phyloP scores from a whole-genome alignment of 2,329 filamentous ascomycete genomes.

The Alternaria viburni region DNA sequence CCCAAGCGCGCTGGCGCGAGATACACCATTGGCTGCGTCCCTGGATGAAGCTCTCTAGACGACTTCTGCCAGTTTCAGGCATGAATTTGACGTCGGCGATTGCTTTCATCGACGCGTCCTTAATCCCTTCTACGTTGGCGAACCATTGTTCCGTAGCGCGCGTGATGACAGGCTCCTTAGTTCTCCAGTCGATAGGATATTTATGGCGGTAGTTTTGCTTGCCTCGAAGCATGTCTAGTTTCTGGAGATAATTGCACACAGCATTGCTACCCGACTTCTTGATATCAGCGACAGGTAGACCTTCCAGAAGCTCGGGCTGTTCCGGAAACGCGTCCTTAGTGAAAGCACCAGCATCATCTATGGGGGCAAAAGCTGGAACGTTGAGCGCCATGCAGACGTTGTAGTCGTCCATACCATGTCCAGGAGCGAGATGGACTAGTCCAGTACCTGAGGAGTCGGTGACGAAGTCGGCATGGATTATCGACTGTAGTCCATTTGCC shows the following conservation, averaged over 20 bases:
- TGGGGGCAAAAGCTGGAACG: slow-evolving; percentile 78
- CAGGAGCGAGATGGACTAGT: slow-evolving; percentile 91
- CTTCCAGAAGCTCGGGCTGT: slow-evolving; percentile 69
- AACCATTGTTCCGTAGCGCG: slow-evolving; percentile 98
- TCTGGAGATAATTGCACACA: slow-evolving; percentile 71
- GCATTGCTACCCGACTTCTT: slow-evolving; percentile 62
- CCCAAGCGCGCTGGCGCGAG: slow-evolving; percentile 93
- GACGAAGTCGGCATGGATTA: slow-evolving; percentile 88
- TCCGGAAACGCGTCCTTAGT: slow-evolving; percentile 79
- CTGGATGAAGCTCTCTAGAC: slow-evolving; percentile 84
- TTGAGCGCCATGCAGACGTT: slow-evolving; percentile 74
- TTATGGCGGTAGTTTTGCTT: slow-evolving; percentile 82
- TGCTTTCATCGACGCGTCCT: slow-evolving; percentile 71
- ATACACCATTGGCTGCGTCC: slow-evolving; percentile 97
- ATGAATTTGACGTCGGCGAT: slow-evolving; percentile 78
- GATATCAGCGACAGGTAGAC: slow-evolving; percentile 72
- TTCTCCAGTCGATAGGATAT: slow-evolving; percentile 98
- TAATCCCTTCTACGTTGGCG: slow-evolving; percentile 85
- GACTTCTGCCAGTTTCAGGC: slow-evolving; percentile 73
- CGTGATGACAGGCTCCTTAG: slow-evolving; percentile 89
- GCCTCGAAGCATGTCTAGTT: slow-evolving; percentile 63
- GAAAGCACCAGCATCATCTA: slow-evolving; percentile 82
- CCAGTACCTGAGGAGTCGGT: slow-evolving; percentile 89
- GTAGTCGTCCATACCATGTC: slow-evolving; percentile 97
- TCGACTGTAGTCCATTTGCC: slow-evolving; percentile 64